Evolutionary conservation across 2,329 filamentous ascomycete species (phyloP).

Genomic region (Xylaria polymorpha): DNA sequence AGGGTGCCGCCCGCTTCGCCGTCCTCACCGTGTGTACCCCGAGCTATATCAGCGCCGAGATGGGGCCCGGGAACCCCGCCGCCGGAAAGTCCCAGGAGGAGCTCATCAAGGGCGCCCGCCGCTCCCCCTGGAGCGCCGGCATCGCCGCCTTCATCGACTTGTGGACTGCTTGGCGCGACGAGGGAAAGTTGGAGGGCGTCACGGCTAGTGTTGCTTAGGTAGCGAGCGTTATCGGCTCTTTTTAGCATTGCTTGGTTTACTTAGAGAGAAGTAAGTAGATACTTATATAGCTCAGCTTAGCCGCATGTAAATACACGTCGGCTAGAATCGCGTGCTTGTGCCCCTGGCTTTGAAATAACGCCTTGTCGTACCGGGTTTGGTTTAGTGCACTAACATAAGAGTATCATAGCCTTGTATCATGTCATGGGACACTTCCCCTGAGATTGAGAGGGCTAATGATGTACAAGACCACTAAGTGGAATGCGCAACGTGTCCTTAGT

Average conservation of each 20-base stretch:
- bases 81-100: conserved; percentile 44
- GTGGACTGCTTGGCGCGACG: conserved; percentile 47
- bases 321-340: neutral
- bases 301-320: neutral
- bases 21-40: conserved; percentile 64
- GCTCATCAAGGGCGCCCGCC: conserved; percentile 49
- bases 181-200: conserved; percentile 47
- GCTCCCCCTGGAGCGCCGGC: conserved; percentile 49
- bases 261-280: neutral
- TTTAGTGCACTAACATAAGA: neutral
- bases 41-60: conserved; percentile 63
- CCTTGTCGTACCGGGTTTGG: neutral
- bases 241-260: neutral
- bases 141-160: conserved; percentile 49
- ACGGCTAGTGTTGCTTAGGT: conserved; percentile 34
- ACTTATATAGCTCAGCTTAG: neutral
- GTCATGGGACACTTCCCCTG: no score
- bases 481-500: no score
- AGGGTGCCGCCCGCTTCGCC: conserved; percentile 54
- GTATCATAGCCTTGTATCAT: no score
- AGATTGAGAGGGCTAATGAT: no score
- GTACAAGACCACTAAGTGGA: no score
- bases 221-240: neutral
- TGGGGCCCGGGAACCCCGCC: conserved; percentile 41
- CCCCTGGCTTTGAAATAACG: neutral